Conservation (phyloP, 805 yeast genomes). For the Lachancea mirantina region DNA sequence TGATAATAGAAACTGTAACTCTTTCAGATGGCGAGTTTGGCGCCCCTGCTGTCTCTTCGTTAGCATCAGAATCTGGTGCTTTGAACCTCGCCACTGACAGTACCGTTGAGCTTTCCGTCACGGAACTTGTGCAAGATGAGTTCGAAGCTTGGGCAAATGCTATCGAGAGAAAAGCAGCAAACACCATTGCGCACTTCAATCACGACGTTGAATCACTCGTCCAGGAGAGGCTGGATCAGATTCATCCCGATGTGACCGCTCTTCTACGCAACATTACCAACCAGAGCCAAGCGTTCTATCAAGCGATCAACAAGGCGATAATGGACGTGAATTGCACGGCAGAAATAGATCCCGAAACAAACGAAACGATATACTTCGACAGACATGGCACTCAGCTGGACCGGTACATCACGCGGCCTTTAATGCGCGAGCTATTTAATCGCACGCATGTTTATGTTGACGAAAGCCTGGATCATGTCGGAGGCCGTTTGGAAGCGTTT, state of each 20-base stretch:
- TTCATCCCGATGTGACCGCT: constrained; percentile 30
- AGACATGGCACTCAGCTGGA: constrained; percentile 30
- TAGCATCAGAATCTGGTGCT: constrained; percentile 5
- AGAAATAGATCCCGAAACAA: constrained; percentile 26
- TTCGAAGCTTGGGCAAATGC: constrained; percentile 32
- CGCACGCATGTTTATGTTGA: constrained; percentile 28
- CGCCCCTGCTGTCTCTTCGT: constrained; percentile 10
- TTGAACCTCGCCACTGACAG: constrained; percentile 3
- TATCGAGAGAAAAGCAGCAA: constrained; percentile 33
- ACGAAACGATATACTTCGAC: constrained; percentile 31
- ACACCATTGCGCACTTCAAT: constrained; percentile 35
- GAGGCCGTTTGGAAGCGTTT: constrained; percentile 25
- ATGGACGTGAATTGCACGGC: constrained; percentile 34
- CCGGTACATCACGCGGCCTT: constrained; percentile 39
- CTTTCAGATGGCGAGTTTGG: constrained; percentile 9
- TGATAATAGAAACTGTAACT: constrained; percentile 17
- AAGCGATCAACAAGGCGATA: constrained; percentile 29
- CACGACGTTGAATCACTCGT: constrained; percentile 31
- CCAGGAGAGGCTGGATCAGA: constrained; percentile 17
- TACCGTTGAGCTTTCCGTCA: constrained; percentile 17
- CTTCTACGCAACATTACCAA: constrained; percentile 31
- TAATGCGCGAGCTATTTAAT: constrained; percentile 38
- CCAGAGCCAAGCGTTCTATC: constrained; percentile 22
- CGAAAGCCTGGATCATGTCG: constrained; percentile 28
- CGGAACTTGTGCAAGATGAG: constrained; percentile 29